Evolutionary conservation across 768 basidiomycete species (phyloP).

Genomic region (Hypholoma fasciculare): DNA sequence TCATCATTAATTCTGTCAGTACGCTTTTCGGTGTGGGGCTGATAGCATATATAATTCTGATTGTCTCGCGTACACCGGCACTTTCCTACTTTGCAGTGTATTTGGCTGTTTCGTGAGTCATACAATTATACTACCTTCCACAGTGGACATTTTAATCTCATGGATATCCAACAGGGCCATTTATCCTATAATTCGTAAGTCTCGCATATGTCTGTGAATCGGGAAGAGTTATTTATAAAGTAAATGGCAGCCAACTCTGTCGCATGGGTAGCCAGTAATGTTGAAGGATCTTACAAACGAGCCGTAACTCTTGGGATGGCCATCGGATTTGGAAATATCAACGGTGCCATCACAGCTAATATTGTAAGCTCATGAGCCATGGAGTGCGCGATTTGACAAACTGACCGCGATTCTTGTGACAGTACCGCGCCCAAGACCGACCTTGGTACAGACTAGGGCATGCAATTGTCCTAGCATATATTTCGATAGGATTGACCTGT

Average conservation of each 20-base stretch:
- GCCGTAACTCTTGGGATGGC: constrained; percentile 70
- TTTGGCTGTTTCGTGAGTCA: constrained; percentile 65
- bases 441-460: constrained; percentile 76
- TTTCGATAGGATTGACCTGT: constrained; percentile 60
- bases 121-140: not conserved
- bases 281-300: constrained; percentile 76
- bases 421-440: constrained; percentile 65
- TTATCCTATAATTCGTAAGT: constrained; percentile 52
- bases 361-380: constrained; percentile 44
- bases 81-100: constrained; percentile 75
- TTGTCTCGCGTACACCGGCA: constrained; percentile 55
- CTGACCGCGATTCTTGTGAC: constrained; percentile 1
- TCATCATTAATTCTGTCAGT: constrained; percentile 9
- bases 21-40: constrained; percentile 33
- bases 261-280: constrained; percentile 72
- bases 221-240: not conserved
- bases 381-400: not conserved
- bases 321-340: constrained; percentile 68
- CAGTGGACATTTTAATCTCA: not conserved
- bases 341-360: constrained; percentile 68
- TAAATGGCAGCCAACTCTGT: constrained; percentile 18
- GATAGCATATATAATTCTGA: constrained; percentile 67
- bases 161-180: constrained; percentile 36
- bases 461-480: constrained; percentile 68
- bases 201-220: not conserved